These are phyloP conservation scores for Curvularia eragrostidis DNA, from an alignment of 2,329 filamentous ascomycete species.

Conservation along the genomic window DNA sequence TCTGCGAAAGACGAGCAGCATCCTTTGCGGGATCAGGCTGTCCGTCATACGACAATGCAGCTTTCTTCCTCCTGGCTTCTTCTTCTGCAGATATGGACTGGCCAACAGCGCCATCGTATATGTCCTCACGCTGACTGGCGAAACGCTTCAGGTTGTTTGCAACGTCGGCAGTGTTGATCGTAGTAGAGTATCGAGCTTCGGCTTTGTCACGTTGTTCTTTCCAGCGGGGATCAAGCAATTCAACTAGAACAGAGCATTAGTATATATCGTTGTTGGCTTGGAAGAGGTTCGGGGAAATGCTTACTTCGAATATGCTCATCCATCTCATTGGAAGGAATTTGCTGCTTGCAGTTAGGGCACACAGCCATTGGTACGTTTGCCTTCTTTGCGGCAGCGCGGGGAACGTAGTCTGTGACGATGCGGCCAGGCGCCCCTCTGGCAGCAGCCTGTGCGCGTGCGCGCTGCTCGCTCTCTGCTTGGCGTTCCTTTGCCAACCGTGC, in stretches of 20 bases:
- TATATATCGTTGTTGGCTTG: slow-evolving; percentile 6
- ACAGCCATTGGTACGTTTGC: slow-evolving; percentile 71
- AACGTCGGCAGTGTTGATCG: slow-evolving; percentile 86
- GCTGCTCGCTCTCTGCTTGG: slow-evolving; percentile 62
- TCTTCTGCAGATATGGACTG: slow-evolving; percentile 74
- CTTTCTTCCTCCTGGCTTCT: slow-evolving; percentile 76
- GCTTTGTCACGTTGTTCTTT: slow-evolving; percentile 93
- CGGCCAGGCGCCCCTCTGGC: slow-evolving; percentile 73
- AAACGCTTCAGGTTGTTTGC: slow-evolving; percentile 96
- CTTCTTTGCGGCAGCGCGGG: slow-evolving; percentile 76
- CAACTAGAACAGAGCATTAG: slow-evolving; percentile 64
- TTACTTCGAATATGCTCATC: slow-evolving; percentile 89
- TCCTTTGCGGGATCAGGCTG: slow-evolving; percentile 65
- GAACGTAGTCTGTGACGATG: slow-evolving; percentile 92
- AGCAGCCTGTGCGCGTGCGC: slow-evolving; percentile 80
- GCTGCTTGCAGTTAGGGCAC: slow-evolving; percentile 92
- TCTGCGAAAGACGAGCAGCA: slow-evolving; percentile 59
- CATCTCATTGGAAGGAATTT: slow-evolving; percentile 84
- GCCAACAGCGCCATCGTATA: slow-evolving; percentile 79
- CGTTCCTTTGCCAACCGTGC: slow-evolving; percentile 48
- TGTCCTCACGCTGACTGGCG: slow-evolving; percentile 83
- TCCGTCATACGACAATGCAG: slow-evolving; percentile 71
- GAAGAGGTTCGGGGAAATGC: slow-evolving; percentile 29
- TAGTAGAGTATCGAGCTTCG: slow-evolving; percentile 81
- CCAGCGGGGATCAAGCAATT: slow-evolving; percentile 91